Base-by-base conservation (phyloP, 192 early-diverging fungal species). In the Mortierella antarctica region DNA sequence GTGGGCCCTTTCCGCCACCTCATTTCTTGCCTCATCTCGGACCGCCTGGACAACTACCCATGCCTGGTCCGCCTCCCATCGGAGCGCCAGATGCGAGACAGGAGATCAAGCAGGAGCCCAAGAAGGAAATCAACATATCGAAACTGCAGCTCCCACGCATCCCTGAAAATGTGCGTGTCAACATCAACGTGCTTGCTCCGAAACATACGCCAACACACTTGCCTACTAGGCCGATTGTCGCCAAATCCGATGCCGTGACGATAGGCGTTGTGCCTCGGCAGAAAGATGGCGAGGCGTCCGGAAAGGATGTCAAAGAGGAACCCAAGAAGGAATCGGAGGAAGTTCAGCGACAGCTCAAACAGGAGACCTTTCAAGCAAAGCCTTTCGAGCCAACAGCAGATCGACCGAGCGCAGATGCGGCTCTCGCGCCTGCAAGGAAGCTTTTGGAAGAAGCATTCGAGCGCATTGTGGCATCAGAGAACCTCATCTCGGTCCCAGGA, bases 331-430 rank as follows among this genome's bases (percentile, higher is more conserved):
- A 71, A 20, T 15, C 50, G 10, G 63, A 67, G 14, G 58, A 70
- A 21, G 45, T 20, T 14, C 70, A 72, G 21, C 53, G 65, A 23
- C 50, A 63, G 23, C 53, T 79, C 11, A 80, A 80, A 23, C 57
- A 72, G 52, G 77, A 80, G 42, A 80, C 77, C 0, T 72, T 80
- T 20, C 65, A 80, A 17, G 54, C 72, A 13, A 72, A 68, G 23
- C 69, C 69, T n/a, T 71, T 80, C 20, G 77, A 80, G 55, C 70
- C 64, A 50, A 42, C 62, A 44, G 50, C 52, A 17, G 69, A 68
- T 21, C 56, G 31, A 17, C 69, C 77, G 44, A 59, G 52, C 5
- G 40, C 48, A 6, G 50, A 57, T 41, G 39, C 40, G 14, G 7
- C 60, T 6, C 40, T 31, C 4, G 44, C 42, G 0, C 62, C 54